These are phyloP conservation scores for Penicilliopsis zonata DNA, from an alignment of 495 filamentous ascomycete species.

Conservation along the genomic window DNA sequence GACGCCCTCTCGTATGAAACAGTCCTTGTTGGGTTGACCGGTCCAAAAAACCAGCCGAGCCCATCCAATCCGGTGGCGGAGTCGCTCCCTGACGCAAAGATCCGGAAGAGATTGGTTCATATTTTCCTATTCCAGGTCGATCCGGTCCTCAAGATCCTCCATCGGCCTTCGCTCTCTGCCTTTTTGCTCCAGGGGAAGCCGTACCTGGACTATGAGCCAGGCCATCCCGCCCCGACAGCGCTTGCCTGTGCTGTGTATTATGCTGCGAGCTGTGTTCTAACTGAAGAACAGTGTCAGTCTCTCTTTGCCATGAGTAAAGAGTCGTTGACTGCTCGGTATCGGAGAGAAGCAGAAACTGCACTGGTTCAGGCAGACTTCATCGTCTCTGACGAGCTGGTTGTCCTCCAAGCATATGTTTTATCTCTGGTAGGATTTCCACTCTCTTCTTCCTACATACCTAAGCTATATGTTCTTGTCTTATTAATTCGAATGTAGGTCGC, in stretches of 20 bases:
- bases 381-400: slow-evolving; percentile 39
- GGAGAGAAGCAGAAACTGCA: slow-evolving; percentile 34
- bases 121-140: slow-evolving; percentile 26
- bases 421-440: slow-evolving; percentile 25
- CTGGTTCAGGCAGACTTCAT: slow-evolving; percentile 40
- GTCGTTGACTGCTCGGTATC: slow-evolving; percentile 29
- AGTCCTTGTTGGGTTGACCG: slow-evolving; percentile 10
- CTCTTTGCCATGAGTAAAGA: slow-evolving; percentile 28
- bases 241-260: slow-evolving; percentile 42
- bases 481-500: slow-evolving; percentile 26
- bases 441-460: not conserved
- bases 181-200: slow-evolving; percentile 17
- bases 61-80: slow-evolving; percentile 5
- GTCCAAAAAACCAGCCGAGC: slow-evolving; percentile 7
- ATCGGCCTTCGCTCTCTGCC: slow-evolving; percentile 19
- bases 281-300: slow-evolving; percentile 24
- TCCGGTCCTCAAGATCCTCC: slow-evolving; percentile 28
- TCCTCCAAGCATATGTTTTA: slow-evolving; percentile 45
- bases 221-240: slow-evolving; percentile 23
- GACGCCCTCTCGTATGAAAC: slow-evolving; percentile 3
- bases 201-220: slow-evolving; percentile 20
- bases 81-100: slow-evolving; percentile 1
- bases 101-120: slow-evolving; percentile 13
- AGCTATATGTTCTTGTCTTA: slow-evolving; percentile 10
- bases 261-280: slow-evolving; percentile 33